Evolutionary conservation across 257 asterid genomes (phyloP).

Genomic region (Linaria vulgaris): DNA sequence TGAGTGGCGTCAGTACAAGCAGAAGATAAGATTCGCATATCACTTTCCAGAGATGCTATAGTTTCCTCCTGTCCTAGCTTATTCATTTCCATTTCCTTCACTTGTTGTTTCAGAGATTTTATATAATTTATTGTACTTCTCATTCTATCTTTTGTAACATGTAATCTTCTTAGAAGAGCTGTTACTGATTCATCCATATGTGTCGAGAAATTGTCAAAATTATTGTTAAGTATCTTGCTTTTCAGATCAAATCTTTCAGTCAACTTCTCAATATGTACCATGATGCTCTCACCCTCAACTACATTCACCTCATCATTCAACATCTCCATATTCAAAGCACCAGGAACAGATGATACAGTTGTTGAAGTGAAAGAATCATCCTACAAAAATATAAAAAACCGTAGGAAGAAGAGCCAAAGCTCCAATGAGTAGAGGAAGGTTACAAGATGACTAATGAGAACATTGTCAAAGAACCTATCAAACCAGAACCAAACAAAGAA

Average conservation of each 20-base stretch:
- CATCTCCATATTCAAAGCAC: conserved; percentile 40
- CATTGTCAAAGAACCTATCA: neutral
- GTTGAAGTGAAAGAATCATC: conserved; percentile 49
- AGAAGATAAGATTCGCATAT: conserved; percentile 49
- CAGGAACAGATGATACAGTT: conserved; percentile 36
- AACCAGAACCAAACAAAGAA: neutral
- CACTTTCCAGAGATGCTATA: conserved; percentile 50
- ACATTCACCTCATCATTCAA: conserved; percentile 45
- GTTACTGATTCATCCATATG: conserved; percentile 54
- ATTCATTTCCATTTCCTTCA: conserved; percentile 48
- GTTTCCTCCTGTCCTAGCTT: conserved; percentile 49
- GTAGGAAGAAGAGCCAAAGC: conserved; percentile 18
- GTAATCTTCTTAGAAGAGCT: conserved; percentile 47
- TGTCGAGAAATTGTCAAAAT: conserved; percentile 46
- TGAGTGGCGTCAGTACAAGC: conserved; percentile 68
- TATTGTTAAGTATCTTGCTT: conserved; percentile 62
- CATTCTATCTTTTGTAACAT: conserved; percentile 42
- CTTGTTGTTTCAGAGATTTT: conserved; percentile 51
- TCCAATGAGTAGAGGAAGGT: conserved; percentile 28
- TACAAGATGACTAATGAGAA: conserved; percentile 15
- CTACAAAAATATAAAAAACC: conserved; percentile 42
- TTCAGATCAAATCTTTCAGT: conserved; percentile 60
- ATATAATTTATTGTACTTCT: conserved; percentile 35
- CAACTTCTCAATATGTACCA: conserved; percentile 49
- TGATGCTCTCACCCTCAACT: conserved; percentile 48